These are phyloP conservation scores for Pelargonium myrrhifolium DNA, from an alignment of 441 rosid genomes.

Conservation along the genomic window DNA sequence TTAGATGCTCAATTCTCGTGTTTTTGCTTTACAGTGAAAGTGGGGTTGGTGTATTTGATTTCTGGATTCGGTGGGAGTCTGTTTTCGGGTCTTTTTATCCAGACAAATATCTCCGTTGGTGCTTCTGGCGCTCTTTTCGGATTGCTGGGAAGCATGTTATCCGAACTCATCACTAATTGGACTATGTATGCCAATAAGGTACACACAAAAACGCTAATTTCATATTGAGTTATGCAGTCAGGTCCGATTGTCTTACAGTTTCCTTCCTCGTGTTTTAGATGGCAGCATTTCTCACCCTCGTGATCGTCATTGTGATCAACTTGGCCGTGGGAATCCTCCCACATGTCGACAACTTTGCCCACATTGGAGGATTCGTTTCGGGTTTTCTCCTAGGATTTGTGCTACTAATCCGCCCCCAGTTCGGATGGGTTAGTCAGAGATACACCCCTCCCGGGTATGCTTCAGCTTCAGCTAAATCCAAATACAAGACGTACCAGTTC, in stretches of 20 bases:
- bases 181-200: conserved; percentile 81
- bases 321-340: conserved; percentile 86
- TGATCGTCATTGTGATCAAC: conserved; percentile 60
- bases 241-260: neutral
- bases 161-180: conserved; percentile 92
- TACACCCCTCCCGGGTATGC: conserved; percentile 28
- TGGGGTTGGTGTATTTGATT: conserved; percentile 60
- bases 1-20: no score
- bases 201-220: no score
- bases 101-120: conserved; percentile 62
- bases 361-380: conserved; percentile 78
- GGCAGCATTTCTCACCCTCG: conserved; percentile 62
- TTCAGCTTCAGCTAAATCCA: conserved; percentile 40
- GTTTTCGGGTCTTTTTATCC: conserved; percentile 63
- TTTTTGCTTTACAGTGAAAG: conserved; percentile 41
- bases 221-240: conserved; percentile 11
- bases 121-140: conserved; percentile 98
- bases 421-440: conserved; percentile 44
- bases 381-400: conserved; percentile 81
- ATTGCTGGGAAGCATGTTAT: conserved; percentile 84
- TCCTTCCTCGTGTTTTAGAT: conserved; percentile 36
- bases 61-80: conserved; percentile 84
- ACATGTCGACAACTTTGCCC: conserved; percentile 85
- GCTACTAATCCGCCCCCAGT: conserved; percentile 65
- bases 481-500: conserved; percentile 59